These are phyloP conservation scores for Pichia terricola DNA, from an alignment of 1,139 yeast species.

Conservation along the genomic window DNA sequence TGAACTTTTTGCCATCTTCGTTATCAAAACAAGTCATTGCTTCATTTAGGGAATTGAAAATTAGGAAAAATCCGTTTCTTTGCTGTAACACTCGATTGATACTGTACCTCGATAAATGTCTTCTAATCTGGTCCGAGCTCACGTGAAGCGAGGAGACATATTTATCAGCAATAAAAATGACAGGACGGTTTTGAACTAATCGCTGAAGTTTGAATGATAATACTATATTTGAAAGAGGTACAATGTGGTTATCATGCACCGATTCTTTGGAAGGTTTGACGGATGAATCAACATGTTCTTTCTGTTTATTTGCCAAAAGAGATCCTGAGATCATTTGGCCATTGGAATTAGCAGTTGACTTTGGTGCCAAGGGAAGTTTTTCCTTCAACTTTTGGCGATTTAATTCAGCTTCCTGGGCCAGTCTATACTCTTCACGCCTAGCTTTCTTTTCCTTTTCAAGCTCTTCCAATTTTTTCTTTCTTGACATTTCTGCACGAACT, in stretches of 20 bases:
- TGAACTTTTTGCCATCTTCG: conserved; percentile 54
- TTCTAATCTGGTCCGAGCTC: conserved; percentile 45
- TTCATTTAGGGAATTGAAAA: conserved; percentile 54
- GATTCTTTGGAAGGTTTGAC: conserved; percentile 9
- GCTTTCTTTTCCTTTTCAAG: conserved; percentile 10
- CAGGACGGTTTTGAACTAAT: conserved; percentile 47
- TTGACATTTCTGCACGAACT: conserved; percentile 12
- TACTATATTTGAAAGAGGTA: conserved; percentile 21
- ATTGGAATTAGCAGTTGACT: not conserved
- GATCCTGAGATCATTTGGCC: not conserved
- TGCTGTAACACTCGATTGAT: conserved; percentile 62
- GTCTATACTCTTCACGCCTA: conserved; percentile 1
- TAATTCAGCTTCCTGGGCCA: conserved; percentile 4
- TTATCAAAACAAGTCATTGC: conserved; percentile 57
- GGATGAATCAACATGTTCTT: not conserved
- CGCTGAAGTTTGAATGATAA: conserved; percentile 39
- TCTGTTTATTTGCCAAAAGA: not conserved
- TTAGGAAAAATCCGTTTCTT: conserved; percentile 56
- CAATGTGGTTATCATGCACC: conserved; percentile 25
- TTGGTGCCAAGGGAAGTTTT: not conserved
- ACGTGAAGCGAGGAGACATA: conserved; percentile 43
- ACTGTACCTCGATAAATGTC: conserved; percentile 42
- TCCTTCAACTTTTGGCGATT: not conserved
- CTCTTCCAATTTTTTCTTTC: conserved; percentile 13
- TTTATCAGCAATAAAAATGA: conserved; percentile 43